phyloP scores from a whole-genome alignment of 2,329 filamentous ascomycete species.

The Microdochium trichocladiopsis region DNA sequence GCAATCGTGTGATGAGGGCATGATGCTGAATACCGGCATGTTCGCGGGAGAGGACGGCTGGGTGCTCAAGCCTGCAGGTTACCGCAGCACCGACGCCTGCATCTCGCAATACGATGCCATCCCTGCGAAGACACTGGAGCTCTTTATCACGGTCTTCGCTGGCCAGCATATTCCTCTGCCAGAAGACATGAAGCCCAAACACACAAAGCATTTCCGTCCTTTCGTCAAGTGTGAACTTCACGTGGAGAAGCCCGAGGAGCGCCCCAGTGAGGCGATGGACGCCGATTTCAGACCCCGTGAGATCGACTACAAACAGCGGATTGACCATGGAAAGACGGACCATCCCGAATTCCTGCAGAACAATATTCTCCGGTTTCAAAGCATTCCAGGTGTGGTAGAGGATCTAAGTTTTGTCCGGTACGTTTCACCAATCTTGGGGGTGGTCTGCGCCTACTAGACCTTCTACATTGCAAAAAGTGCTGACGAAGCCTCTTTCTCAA shows the following conservation, averaged over 20 bases:
- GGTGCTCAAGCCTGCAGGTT: conserved; percentile 76
- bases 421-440: conserved; percentile 26
- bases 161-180: conserved; percentile 67
- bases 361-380: conserved; percentile 50
- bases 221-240: conserved; percentile 77
- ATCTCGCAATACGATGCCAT: conserved; percentile 37
- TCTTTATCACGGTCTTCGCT: conserved; percentile 67
- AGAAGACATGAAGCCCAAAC: conserved; percentile 35
- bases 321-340: conserved; percentile 44
- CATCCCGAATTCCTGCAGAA: conserved; percentile 55
- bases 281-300: conserved; percentile 44
- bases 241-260: conserved; percentile 53
- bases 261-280: conserved; percentile 18
- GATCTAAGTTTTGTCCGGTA: conserved; percentile 69
- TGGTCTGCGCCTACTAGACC: no score
- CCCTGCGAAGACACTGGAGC: conserved; percentile 48
- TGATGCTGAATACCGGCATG: conserved; percentile 98
- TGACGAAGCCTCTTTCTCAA: conserved; percentile 13
- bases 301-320: conserved; percentile 52
- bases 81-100: conserved; percentile 43
- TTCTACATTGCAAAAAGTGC: no score
- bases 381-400: conserved; percentile 53
- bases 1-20: conserved; percentile 89
- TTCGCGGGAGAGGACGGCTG: conserved; percentile 81
- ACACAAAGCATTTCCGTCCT: conserved; percentile 55